Evolutionary conservation across 2,329 filamentous ascomycete species (phyloP).

Genomic region (Diplodia corticola): DNA sequence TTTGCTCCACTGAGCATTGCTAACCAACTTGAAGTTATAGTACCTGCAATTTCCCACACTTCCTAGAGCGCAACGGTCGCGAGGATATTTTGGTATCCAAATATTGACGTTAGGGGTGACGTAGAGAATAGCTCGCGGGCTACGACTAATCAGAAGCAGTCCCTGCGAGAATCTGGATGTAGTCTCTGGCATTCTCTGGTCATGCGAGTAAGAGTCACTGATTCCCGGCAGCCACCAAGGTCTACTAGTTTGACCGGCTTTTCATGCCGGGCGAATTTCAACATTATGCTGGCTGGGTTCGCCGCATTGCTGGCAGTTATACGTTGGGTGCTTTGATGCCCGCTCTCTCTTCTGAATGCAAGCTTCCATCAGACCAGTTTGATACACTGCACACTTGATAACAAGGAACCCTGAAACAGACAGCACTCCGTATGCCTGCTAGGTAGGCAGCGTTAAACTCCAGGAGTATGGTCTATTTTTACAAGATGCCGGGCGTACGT

Average conservation of each 20-base stretch:
- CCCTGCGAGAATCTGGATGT: background rate
- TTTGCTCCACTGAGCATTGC: too few relatives aligned
- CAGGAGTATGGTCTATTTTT: background rate
- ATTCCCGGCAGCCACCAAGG: background rate
- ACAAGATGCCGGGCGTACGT: background rate
- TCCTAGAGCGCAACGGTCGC: background rate
- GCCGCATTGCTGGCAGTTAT: background rate
- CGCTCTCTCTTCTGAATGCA: background rate
- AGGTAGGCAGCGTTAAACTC: background rate
- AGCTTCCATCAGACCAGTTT: background rate
- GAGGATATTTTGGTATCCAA: background rate
- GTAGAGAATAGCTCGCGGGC: background rate
- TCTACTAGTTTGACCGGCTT: background rate
- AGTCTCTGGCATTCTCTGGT: background rate
- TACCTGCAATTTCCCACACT: background rate
- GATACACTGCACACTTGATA: background rate
- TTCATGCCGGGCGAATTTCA: background rate
- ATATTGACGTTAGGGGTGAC: background rate
- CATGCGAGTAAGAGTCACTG: background rate
- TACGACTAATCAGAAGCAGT: background rate
- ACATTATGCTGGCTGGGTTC: background rate
- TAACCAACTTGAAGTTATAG: background rate
- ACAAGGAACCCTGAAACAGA: background rate
- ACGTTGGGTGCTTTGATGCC: background rate
- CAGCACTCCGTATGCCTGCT: background rate